Evolutionary conservation across 2,329 filamentous ascomycete species (phyloP), one percentile per base, ranked within the genome.

Genomic region (Aureobasidium pullulans): DNA sequence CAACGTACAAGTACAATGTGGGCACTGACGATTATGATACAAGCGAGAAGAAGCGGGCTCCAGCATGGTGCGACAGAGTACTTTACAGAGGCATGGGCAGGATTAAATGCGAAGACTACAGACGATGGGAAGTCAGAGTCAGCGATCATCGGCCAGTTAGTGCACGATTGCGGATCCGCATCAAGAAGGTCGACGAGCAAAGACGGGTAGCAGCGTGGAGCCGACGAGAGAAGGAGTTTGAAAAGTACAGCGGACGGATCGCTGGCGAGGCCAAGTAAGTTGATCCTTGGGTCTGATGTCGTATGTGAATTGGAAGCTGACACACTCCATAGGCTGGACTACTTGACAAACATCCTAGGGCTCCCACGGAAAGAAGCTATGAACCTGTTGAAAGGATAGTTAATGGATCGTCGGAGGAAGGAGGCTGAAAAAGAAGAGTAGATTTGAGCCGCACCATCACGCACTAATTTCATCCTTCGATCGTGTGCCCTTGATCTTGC

Each of bases 1-100:
- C 94, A 0, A 99, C 94, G 0, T 99, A 99, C 79, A 99, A 99
- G 72, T 99, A 99, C 72, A 94, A 99, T 66, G 90, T 97, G 0
- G 92, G 92, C 15, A 95, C 90, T 0, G 93, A 97, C 69, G 88
- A 84, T 6, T 99, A 97, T 72, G 94, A 99, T 71, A 88, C 89
- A 0, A 70, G 67, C 42, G 94, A 99, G 73, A 99, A 99, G 79
- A 90, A 90, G 72, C 84, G 94, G 52, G 88, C 90, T 23, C 94
- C 94, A 0, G 94, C 94, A 1, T 99, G 94, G 94, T 99, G 94
- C 71, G 94, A 99, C 76, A 84, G 94, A 37, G 76, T 99, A 39
- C 77, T 99, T n/a, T 96, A 90, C 66, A 83, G 92, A 23, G 90
- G 90, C 23, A 75, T 87, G 11, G 90, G 89, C 31, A 84, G 88